Base-by-base conservation (phyloP, 306 rosid genomes). In the Urtica urens region DNA sequence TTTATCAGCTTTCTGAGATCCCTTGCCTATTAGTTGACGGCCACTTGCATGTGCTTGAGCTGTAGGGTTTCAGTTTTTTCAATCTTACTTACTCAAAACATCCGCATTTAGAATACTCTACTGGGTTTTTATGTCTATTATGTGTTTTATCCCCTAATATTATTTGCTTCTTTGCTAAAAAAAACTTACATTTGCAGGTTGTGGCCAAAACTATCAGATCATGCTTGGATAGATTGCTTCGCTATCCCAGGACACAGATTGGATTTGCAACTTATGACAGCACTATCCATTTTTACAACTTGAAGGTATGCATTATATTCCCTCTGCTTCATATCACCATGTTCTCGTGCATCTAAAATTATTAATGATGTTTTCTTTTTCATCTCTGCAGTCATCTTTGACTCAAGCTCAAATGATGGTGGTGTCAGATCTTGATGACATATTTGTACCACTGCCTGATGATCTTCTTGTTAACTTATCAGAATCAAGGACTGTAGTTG, bases 241-340 rank as follows among this genome's bases (percentile, higher is more conserved):
- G 99, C 72, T 86, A 59, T 77, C 92, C 99, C 35, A 71, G 96
- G 71, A 92, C 99, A 18, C 99, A 92, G 72, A 85, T 92, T 63
- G 99, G 99, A 49, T 92, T 85, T 71, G 96, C 96, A 58, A 92
- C 99, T 67, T 92, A 77, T 69, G 96, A 92, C 78, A 82, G 99
- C 75, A 70, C 99, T 15, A 69, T 92, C 59, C 99, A 92, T 75
- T 92, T 92, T 68, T 92, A 85, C 69, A 92, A 92, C 47, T 67
- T 92, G 96, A 92, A 92, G 94, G 99, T 76, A 66, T 53, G 70
- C 23, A 41, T 37, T 59, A 43, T 51, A 51, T 62, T 57, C 27
- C 53, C 34, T 11, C 38, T 28, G 35, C 17, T 54, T 63, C 42
- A 49, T 51, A 10, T 49, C 16, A 39, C 40, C n/a, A 29, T 41